Conservation (phyloP, 1,284 basidiomycete genomes). For the Filobasidium uniguttulatum region DNA sequence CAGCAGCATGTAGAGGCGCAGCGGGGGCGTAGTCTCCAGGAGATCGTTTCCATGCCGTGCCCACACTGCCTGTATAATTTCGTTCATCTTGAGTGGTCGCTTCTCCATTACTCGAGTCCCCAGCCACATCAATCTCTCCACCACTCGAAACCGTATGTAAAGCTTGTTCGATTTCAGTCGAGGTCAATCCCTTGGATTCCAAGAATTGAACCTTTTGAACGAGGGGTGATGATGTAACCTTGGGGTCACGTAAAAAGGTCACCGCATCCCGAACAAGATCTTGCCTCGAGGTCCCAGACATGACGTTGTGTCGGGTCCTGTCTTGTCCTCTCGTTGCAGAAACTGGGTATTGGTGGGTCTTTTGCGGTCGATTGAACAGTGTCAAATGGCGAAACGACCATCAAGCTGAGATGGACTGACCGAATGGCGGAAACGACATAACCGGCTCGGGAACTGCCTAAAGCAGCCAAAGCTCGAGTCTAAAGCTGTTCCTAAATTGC, state of each 20-base stretch:
- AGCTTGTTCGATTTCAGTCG: constrained; percentile 75
- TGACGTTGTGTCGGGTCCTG: neutral
- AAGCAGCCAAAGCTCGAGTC: too few species aligned
- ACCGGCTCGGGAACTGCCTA: too few species aligned
- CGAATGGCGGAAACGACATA: neutral
- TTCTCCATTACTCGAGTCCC: neutral
- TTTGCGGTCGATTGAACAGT: neutral
- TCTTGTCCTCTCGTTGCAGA: neutral
- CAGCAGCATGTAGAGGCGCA: too few species aligned
- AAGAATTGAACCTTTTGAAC: constrained; percentile 83
- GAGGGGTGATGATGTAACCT: constrained; percentile 52
- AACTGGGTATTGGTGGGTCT: neutral
- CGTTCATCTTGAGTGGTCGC: neutral
- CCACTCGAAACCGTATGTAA: constrained; percentile 35
- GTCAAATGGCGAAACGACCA: too few species aligned
- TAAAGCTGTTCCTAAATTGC: too few species aligned
- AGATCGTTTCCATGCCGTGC: constrained; percentile 1
- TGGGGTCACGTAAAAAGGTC: constrained; percentile 55
- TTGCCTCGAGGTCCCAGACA: neutral
- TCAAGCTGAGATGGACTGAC: neutral
- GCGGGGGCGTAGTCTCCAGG: too few species aligned
- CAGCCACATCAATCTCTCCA: neutral
- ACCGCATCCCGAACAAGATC: constrained; percentile 60
- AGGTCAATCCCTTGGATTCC: constrained; percentile 78
- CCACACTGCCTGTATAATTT: neutral